These are phyloP conservation scores for Phyllosticta ampelicida DNA, from an alignment of 2,329 filamentous ascomycete species.

Conservation along the genomic window DNA sequence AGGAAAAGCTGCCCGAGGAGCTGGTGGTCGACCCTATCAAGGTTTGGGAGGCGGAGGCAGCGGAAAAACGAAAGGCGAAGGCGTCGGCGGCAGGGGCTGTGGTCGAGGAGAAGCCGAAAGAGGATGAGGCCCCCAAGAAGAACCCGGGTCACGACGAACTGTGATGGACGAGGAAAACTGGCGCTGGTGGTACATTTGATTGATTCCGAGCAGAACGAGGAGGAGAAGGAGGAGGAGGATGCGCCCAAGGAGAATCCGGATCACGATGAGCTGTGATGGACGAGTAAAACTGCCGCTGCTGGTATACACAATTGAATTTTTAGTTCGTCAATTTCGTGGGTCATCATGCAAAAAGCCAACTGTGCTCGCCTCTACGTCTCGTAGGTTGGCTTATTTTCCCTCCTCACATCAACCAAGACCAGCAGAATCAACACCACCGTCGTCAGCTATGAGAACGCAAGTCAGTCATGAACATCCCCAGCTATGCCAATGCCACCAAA, in stretches of 20 bases:
- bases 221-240: conserved; percentile 14
- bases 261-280: conserved; percentile 12
- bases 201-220: too few relatives aligned
- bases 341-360: background rate
- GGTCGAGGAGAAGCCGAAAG: conserved; percentile 9
- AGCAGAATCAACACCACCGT: background rate
- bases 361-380: background rate
- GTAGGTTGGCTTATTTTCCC: background rate
- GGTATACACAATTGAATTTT: too few relatives aligned
- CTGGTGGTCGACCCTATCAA: conserved; percentile 21
- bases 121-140: conserved; percentile 18
- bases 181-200: too few relatives aligned
- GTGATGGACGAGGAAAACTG: background rate
- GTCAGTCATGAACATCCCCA: background rate
- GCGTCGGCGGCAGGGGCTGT: conserved; percentile 6
- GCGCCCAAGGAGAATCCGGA: conserved; percentile 17
- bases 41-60: conserved; percentile 1
- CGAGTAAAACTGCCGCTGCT: background rate
- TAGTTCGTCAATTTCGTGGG: background rate
- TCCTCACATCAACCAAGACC: background rate
- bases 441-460: background rate
- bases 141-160: conserved; percentile 16
- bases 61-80: conserved; percentile 13
- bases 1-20: conserved; percentile 54
- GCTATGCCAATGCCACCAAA: background rate